Evolutionary conservation across 768 basidiomycete species (phyloP), one percentile per base, ranked within the genome.

Genomic region (Tremella yokohamensis): DNA sequence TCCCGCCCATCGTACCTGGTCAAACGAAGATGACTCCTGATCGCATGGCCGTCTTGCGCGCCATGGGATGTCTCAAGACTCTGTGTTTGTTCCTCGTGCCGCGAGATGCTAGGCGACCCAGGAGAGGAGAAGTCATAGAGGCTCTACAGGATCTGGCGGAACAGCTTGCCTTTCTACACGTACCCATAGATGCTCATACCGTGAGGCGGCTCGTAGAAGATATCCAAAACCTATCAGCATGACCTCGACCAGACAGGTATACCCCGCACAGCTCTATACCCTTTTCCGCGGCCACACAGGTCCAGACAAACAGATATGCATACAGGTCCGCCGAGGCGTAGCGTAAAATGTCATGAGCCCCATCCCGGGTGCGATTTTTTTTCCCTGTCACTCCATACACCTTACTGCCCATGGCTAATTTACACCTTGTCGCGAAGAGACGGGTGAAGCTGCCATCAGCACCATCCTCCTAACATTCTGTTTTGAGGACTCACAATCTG

Each of bases 401-500:
- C 26, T 24, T 18, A 50, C 8, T 8, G 25, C 49, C 8, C 19
- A 6, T 7, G 19, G 8, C 7, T 22, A 22, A 50, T 8, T 24
- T n/a, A 29, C 19, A 29, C 16, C 20, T 29, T 50, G 20, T 40
- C 40, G 24, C 61, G 47, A n/a, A 60, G 52, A 48, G 52, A 54
- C 22, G 59, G 65, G 56, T 63, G 62, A 18, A 66, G 62, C 65
- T 63, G 40, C 22, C 8, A 50, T 56, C 40, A 56, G 54, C 49
- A n/a, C 29, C 6, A 34, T 6, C 11, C n/a, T n/a, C n/a, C n/a
- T n/a, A n/a, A n/a, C n/a, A n/a, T n/a, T n/a, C n/a, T n/a, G n/a
- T n/a, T n/a, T n/a, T 2, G 44, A 9, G 8, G 18, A 68, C 70
- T 71, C 58, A 94, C 78, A 73, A 92, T 80, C 77, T 89, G 88